Conservation (phyloP, 495 filamentous ascomycete genomes). For the Aspergillus sparsus region DNA sequence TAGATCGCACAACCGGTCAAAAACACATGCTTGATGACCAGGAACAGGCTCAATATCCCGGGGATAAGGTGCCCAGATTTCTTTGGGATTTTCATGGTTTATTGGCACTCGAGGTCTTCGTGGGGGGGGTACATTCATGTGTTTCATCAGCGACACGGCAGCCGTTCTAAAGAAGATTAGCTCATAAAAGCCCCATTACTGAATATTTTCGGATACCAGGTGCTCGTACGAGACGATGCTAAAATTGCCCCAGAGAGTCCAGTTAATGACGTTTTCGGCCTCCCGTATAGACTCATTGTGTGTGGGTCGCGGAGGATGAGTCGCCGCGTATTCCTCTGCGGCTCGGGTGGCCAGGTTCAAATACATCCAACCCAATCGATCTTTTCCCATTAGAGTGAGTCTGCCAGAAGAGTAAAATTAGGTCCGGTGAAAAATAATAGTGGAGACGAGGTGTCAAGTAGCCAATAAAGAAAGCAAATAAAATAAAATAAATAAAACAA, state of each 20-base stretch:
- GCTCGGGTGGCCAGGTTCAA: constrained; percentile 28
- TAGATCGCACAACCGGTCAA: constrained; percentile 32
- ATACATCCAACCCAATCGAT: constrained; percentile 35
- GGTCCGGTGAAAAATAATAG: background rate
- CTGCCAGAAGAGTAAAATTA: constrained; percentile 12
- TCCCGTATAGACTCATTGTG: constrained; percentile 12
- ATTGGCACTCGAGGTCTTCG: constrained; percentile 18
- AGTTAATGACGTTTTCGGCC: constrained; percentile 24
- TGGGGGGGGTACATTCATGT: constrained; percentile 22
- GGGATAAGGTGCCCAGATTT: constrained; percentile 38
- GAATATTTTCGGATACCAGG: background rate
- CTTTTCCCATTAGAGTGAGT: constrained; percentile 31
- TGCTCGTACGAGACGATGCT: constrained; percentile 32
- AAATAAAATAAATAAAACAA: background rate
- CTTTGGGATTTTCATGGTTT: constrained; percentile 24
- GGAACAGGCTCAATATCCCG: constrained; percentile 20
- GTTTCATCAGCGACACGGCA: constrained; percentile 32
- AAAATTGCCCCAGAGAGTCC: constrained; percentile 38
- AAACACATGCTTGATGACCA: constrained; percentile 32
- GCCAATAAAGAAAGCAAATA: background rate
- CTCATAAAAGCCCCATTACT: background rate
- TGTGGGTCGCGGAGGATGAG: constrained; percentile 18
- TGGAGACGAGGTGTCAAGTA: too few species aligned
- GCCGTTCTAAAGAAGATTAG: constrained; percentile 25
- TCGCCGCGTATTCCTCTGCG: constrained; percentile 24